These are phyloP conservation scores for Parasitella parasitica DNA, from an alignment of 371 early-diverging fungal species.

Conservation along the genomic window DNA sequence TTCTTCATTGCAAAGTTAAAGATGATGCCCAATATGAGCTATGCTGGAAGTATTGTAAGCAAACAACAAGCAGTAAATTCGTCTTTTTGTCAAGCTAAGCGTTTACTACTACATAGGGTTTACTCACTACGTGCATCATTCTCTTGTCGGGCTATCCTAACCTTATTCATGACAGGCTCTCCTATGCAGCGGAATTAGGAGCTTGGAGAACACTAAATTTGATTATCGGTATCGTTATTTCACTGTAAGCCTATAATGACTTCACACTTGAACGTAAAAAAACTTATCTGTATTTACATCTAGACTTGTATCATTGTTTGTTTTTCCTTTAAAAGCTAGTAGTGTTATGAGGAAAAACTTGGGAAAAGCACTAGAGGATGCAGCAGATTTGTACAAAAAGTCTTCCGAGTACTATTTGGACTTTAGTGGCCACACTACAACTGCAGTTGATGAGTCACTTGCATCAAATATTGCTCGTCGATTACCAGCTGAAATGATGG, in stretches of 20 bases:
- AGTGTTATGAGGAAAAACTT: constrained; percentile 36
- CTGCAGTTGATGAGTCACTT: constrained; percentile 2
- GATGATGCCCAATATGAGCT: constrained; percentile 28
- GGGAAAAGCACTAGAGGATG: constrained; percentile 33
- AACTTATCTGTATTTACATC: neutral
- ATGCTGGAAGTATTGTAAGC: constrained; percentile 42
- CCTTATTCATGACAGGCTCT: constrained; percentile 28
- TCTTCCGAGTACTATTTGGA: constrained; percentile 32
- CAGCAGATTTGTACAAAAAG: constrained; percentile 35
- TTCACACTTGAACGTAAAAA: neutral
- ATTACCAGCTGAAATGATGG: neutral
- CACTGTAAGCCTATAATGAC: constrained; percentile 25
- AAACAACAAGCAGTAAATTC: constrained; percentile 19
- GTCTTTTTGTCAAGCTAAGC: constrained; percentile 20
- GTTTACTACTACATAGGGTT: too few species aligned
- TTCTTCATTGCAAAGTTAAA: constrained; percentile 39
- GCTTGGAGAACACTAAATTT: constrained; percentile 37
- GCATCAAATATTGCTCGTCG: neutral
- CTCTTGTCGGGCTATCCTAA: constrained; percentile 34
- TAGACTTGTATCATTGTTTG: constrained; percentile 26
- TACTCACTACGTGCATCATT: constrained; percentile 17
- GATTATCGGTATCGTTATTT: constrained; percentile 36
- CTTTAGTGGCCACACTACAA: constrained; percentile 9
- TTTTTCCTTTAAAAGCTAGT: constrained; percentile 37
- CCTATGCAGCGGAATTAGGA: constrained; percentile 22